Evolutionary conservation across 805 yeast genomes (phyloP).

Genomic region (Starmerella apis): DNA sequence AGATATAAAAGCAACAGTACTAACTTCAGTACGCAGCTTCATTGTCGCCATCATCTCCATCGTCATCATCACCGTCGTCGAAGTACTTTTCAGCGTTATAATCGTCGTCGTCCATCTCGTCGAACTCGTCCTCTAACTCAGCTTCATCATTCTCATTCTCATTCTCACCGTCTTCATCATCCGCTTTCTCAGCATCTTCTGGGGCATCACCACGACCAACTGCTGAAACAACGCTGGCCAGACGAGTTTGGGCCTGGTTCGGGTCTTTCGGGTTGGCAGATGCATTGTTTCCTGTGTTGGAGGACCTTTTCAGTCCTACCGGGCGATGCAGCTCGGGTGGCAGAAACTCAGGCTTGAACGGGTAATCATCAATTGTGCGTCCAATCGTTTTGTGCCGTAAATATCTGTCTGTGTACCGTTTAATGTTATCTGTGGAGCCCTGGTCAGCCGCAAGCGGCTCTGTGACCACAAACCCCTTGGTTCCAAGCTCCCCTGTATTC

Average conservation of each 20-base stretch:
- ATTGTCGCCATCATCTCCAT: conserved; percentile 49
- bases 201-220: neutral
- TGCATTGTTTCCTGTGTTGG: neutral
- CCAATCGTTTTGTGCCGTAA: conserved; percentile 60
- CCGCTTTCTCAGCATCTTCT: conserved; percentile 32
- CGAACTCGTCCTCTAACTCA: conserved; percentile 52
- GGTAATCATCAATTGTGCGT: conserved; percentile 65
- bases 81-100: conserved; percentile 72
- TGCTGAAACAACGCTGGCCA: neutral
- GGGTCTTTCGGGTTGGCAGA: neutral
- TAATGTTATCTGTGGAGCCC: conserved; percentile 49
- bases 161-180: conserved; percentile 32
- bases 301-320: conserved; percentile 42
- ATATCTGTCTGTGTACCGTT: conserved; percentile 73
- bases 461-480: conserved; percentile 19
- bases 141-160: conserved; percentile 34
- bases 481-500: conserved; percentile 22
- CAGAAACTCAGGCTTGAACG: conserved; percentile 57
- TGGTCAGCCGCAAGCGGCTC: conserved; percentile 18
- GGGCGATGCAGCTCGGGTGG: conserved; percentile 68
- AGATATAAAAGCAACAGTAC: no score
- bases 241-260: neutral
- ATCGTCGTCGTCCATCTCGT: conserved; percentile 65
- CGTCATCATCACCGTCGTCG: conserved; percentile 51
- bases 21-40: conserved; percentile 26